Conservation (phyloP, 2,329 filamentous ascomycete genomes). For the Stagonosporopsis vannaccii region DNA sequence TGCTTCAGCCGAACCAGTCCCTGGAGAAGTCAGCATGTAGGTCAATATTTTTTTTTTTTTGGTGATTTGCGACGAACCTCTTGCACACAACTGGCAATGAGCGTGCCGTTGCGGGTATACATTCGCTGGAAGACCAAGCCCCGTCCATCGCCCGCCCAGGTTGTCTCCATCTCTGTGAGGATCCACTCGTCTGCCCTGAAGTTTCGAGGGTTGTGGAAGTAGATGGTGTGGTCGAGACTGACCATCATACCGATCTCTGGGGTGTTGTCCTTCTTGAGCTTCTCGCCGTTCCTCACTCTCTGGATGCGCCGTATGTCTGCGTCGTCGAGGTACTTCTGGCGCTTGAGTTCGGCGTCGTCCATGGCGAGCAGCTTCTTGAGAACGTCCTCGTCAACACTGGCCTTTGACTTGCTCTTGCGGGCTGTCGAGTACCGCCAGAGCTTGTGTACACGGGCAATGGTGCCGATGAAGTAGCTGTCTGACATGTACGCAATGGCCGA, state of each 20-base stretch:
- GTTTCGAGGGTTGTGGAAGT: conserved; percentile 60
- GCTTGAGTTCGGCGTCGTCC: conserved; percentile 53
- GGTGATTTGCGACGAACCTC: conserved; percentile 60
- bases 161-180: conserved; percentile 79
- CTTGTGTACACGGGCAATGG: conserved; percentile 79
- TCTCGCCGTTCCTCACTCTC: conserved; percentile 50
- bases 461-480: conserved; percentile 93
- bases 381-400: conserved; percentile 52
- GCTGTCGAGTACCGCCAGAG: conserved; percentile 75
- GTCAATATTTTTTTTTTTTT: not conserved
- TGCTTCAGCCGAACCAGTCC: conserved; percentile 19
- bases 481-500: conserved; percentile 91
- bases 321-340: conserved; percentile 54
- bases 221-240: conserved; percentile 73
- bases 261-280: conserved; percentile 55
- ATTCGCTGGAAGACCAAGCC: conserved; percentile 79
- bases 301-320: conserved; percentile 58
- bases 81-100: conserved; percentile 82
- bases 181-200: conserved; percentile 73
- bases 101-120: conserved; percentile 71
- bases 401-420: conserved; percentile 45
- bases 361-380: conserved; percentile 54
- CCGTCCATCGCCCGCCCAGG: conserved; percentile 80
- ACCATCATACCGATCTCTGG: conserved; percentile 84
- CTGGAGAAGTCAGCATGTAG: conserved; percentile 6